phyloP scores from a whole-genome alignment of 2,329 filamentous ascomycete genomes.

The Lasiodiplodia hormozganensis region DNA sequence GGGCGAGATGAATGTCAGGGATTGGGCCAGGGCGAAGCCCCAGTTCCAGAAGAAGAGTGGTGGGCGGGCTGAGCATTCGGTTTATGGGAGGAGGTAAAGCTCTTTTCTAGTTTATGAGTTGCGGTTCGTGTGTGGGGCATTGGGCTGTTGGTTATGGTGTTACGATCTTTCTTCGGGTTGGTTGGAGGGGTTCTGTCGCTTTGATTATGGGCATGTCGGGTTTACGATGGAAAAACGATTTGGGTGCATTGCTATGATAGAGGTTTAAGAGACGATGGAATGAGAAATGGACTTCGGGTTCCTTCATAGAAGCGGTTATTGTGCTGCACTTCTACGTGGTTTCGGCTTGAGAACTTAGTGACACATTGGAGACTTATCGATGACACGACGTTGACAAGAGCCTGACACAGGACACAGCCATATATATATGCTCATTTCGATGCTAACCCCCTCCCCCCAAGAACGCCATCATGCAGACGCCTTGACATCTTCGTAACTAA shows the following conservation, averaged over 20 bases:
- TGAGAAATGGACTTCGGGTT: background rate
- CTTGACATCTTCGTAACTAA: background rate
- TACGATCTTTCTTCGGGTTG: background rate
- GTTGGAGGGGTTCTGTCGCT: background rate
- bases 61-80: constrained; percentile 46
- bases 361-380: background rate
- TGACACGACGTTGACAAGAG: background rate
- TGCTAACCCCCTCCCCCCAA: background rate
- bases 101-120: background rate
- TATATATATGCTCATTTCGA: background rate
- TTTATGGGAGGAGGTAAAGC: constrained; percentile 51
- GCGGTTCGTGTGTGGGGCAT: background rate
- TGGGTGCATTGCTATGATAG: background rate
- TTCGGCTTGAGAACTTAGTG: no score
- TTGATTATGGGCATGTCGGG: background rate
- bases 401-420: background rate
- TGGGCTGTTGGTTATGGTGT: background rate
- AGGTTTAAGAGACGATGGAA: background rate
- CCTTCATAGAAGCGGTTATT: background rate
- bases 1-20: constrained; percentile 33
- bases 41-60: constrained; percentile 42
- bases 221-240: background rate
- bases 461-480: background rate
- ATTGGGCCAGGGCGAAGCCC: constrained; percentile 34
- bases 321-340: background rate